phyloP scores from a whole-genome alignment of 208 protist genomes.

The Acanthamoeba culbertsoni region DNA sequence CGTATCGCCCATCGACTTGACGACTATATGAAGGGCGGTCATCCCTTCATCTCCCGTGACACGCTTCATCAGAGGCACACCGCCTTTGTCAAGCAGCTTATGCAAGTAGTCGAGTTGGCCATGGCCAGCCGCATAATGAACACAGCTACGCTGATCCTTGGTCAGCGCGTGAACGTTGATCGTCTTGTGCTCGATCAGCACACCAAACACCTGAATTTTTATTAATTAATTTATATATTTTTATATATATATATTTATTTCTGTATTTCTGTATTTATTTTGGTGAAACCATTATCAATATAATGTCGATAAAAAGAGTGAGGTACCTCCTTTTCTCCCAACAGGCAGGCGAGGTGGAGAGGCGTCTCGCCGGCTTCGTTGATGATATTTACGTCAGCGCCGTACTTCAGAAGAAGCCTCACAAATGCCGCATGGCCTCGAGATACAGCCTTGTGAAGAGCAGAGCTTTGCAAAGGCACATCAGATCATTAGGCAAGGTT shows the following conservation, averaged over 20 bases:
- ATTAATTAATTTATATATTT: no score
- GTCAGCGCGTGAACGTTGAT: not conserved
- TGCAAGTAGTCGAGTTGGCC: not conserved
- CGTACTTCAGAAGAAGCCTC: not conserved
- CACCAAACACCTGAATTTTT: not conserved
- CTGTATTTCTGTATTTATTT: no score
- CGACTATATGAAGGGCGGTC: not conserved
- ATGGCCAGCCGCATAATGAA: not conserved
- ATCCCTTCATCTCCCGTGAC: not conserved
- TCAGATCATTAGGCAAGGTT: not conserved
- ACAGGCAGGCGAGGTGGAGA: conserved; percentile 14
- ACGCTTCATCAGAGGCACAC: not conserved
- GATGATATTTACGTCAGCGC: not conserved
- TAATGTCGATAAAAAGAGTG: no score
- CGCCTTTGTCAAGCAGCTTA: not conserved
- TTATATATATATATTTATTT: no score
- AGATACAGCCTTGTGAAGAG: not conserved
- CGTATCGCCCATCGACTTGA: not conserved
- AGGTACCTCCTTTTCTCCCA: not conserved
- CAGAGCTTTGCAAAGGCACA: not conserved
- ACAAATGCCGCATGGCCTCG: not conserved
- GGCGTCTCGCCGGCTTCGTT: not conserved
- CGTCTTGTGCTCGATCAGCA: not conserved
- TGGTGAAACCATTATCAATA: no score
- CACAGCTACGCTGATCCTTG: not conserved